Evolutionary conservation across 2,329 filamentous ascomycete genomes (phyloP), one percentile per base, ranked within the genome.

Genomic region (Fonsecaea pedrosoi): DNA sequence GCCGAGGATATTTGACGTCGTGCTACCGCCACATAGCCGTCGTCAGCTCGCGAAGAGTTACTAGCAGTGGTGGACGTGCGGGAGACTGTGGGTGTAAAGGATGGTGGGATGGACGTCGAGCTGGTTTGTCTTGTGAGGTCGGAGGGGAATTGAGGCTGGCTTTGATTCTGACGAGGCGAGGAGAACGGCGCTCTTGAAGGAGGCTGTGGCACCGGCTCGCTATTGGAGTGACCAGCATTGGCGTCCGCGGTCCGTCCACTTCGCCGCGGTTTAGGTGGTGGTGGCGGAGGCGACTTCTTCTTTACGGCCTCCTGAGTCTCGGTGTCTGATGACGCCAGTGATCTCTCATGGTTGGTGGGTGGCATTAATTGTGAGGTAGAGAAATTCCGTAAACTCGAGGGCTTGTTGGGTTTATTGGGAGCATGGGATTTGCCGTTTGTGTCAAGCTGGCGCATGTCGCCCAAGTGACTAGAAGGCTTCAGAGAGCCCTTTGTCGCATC

Each of bases 331-430:
- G 66, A 63, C 25, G 59, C 45, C 4, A 64, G 60, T 60, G 45
- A 55, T 66, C 65, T 66, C n/a, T 67, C 58, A 15, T 64, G 62
- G n/a, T 69, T 66, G 13, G 62, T 54, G 18, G 64, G 48, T 37
- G 60, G 45, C 10, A 58, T 45, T 56, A 72, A 57, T 15, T 62
- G 54, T 40, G 66, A 54, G 48, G 66, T 76, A 10, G 76, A 73
- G 15, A 75, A 73, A 13, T 78, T 78, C n/a, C 78, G 77, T 45
- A 82, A 70, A 42, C 77, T 75, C 15, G 76, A 78, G 55, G 81
- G 82, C 69, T 83, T 83, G 12, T 76, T 77, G 34, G 82, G 82
- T 68, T 79, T 80, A 3, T 74, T 70, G n/a, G 81, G 82, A 15
- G 78, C 45, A 66, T 62, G 56, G 34, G 64, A 64, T 60, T 70